These are phyloP conservation scores for Cordia subcordata DNA, from an alignment of 257 asterid genomes.

Conservation along the genomic window DNA sequence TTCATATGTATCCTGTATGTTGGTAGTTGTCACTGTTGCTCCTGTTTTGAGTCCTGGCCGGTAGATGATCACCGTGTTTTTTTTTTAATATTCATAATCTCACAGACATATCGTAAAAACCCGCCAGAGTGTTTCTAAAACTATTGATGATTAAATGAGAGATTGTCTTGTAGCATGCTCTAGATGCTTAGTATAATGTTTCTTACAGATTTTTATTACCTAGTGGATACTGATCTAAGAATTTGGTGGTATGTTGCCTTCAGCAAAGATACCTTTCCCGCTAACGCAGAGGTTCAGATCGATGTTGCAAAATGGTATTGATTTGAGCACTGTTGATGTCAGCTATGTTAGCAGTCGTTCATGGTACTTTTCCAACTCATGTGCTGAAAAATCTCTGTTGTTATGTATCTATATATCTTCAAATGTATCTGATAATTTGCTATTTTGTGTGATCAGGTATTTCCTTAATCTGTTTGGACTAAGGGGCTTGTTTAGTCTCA, in stretches of 20 bases:
- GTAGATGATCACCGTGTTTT: too few relatives aligned
- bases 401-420: background rate
- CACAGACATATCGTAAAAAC: too few relatives aligned
- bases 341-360: slow-evolving; percentile 98
- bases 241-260: slow-evolving; percentile 14
- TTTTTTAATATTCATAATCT: too few relatives aligned
- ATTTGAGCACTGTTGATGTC: slow-evolving; percentile 91
- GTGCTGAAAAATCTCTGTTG: background rate
- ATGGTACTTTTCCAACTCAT: slow-evolving; percentile 46
- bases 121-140: slow-evolving; percentile 2
- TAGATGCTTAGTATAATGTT: background rate
- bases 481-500: slow-evolving; percentile 91
- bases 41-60: too few relatives aligned
- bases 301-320: slow-evolving; percentile 93
- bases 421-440: background rate
- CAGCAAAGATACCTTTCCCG: slow-evolving; percentile 96
- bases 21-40: too few relatives aligned
- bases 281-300: slow-evolving; percentile 93
- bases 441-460: slow-evolving; percentile 50
- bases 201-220: background rate
- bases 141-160: slow-evolving; percentile 5
- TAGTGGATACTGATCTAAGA: slow-evolving; percentile 14
- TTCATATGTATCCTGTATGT: too few relatives aligned
- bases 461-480: slow-evolving; percentile 87
- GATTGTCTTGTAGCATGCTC: background rate